phyloP scores from a whole-genome alignment of 2,329 filamentous ascomycete genomes.

The Davidsoniella neocaledoniae region DNA sequence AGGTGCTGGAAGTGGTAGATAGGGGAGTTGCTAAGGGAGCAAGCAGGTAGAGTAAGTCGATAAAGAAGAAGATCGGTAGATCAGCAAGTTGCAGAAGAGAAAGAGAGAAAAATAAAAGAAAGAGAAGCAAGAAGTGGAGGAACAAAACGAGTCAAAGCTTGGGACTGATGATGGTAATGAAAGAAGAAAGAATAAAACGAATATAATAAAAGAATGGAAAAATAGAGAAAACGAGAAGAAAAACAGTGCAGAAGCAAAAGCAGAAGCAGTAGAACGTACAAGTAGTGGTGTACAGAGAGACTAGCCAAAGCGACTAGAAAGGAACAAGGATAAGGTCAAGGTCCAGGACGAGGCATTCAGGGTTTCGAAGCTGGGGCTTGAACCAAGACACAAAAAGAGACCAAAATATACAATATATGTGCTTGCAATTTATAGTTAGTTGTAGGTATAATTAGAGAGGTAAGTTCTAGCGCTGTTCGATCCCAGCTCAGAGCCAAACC shows the following conservation, averaged over 20 bases:
- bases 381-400: too few species aligned
- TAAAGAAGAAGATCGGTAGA: conserved; percentile 1
- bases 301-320: background rate
- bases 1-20: background rate
- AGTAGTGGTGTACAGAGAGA: too few species aligned
- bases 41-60: background rate
- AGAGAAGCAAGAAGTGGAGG: background rate
- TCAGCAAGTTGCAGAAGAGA: background rate
- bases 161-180: background rate
- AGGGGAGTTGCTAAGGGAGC: background rate
- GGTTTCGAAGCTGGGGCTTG: background rate
- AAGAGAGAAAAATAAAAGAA: conserved; percentile 7
- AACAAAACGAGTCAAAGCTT: conserved; percentile 3
- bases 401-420: too few species aligned
- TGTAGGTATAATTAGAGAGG: too few species aligned
- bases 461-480: too few species aligned
- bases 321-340: background rate
- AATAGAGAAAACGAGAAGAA: background rate
- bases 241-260: background rate
- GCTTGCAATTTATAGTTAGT: too few species aligned
- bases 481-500: too few species aligned
- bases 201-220: background rate
- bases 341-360: conserved; percentile 1
- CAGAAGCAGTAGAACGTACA: background rate
- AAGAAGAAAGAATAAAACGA: background rate